Percentiles rank a stretch among this genome's conserved stretches.
phyloP scores from a whole-genome alignment of 768 basidiomycete species.

The Hericium erinaceus region DNA sequence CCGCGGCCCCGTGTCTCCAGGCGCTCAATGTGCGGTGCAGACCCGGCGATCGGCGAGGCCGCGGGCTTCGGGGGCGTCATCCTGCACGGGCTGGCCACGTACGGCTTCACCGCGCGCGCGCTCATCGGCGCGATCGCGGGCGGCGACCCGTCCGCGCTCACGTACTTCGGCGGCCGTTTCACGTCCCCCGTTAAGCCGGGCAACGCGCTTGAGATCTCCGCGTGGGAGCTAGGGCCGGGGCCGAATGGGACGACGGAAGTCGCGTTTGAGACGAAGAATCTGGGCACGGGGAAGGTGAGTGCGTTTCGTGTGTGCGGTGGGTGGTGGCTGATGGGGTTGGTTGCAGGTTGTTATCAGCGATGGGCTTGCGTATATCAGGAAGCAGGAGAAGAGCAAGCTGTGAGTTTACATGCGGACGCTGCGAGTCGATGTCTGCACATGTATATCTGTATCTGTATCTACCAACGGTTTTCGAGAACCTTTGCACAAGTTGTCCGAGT shows the following conservation, averaged over 20 bases:
- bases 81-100: conserved; percentile 76
- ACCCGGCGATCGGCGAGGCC: conserved; percentile 62
- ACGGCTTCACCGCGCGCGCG: conserved; percentile 74
- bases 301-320: not conserved
- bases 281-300: conserved; percentile 30
- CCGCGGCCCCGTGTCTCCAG: not conserved
- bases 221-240: conserved; percentile 64
- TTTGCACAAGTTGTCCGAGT: no score
- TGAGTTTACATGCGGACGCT: conserved; percentile 11
- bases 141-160: conserved; percentile 52
- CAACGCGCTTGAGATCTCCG: conserved; percentile 66
- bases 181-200: conserved; percentile 80
- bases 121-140: conserved; percentile 56
- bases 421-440: no score
- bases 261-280: conserved; percentile 29
- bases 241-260: conserved; percentile 28
- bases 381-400: conserved; percentile 35
- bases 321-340: not conserved
- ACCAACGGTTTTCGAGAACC: no score
- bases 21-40: conserved; percentile 24
- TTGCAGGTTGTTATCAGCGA: conserved; percentile 43
- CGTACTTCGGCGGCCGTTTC: conserved; percentile 66
- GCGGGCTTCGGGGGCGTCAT: conserved; percentile 81
- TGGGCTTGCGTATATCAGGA: conserved; percentile 57
- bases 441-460: no score